Evolutionary conservation across 805 yeast genomes (phyloP).

Genomic region (Grigorovia transvaalensis): DNA sequence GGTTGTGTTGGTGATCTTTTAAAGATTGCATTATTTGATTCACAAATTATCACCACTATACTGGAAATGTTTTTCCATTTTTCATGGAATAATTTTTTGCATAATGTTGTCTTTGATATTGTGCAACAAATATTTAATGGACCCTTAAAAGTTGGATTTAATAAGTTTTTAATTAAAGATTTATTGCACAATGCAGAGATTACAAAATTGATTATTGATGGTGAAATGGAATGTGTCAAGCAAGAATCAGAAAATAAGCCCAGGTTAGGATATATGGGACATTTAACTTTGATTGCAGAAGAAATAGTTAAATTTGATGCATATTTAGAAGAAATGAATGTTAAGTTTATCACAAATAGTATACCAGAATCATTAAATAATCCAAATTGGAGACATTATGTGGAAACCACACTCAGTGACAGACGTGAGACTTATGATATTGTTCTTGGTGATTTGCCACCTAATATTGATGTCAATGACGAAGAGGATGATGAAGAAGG

Average conservation of each 20-base stretch:
- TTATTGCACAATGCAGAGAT: slow-evolving; percentile 50
- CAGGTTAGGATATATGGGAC: slow-evolving; percentile 94
- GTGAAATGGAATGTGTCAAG: slow-evolving; percentile 49
- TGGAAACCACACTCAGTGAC: slow-evolving; percentile 70
- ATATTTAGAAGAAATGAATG: slow-evolving; percentile 31
- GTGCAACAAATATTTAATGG: slow-evolving; percentile 78
- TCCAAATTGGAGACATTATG: slow-evolving; percentile 65
- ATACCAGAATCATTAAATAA: slow-evolving; percentile 21
- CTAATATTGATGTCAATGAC: slow-evolving; percentile 27
- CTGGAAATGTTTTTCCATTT: slow-evolving; percentile 59
- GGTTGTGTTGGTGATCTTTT: slow-evolving; percentile 65
- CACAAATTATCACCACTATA: slow-evolving; percentile 47
- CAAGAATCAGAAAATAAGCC: slow-evolving; percentile 53
- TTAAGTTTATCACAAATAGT: slow-evolving; percentile 18
- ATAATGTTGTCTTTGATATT: slow-evolving; percentile 76
- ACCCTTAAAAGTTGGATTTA: slow-evolving; percentile 59
- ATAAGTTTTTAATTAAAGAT: slow-evolving; percentile 51
- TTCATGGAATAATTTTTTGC: slow-evolving; percentile 80
- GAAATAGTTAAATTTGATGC: slow-evolving; percentile 82
- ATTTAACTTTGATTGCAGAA: slow-evolving; percentile 83
- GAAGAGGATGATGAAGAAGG: slow-evolving; percentile 43
- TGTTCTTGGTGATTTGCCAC: slow-evolving; percentile 61
- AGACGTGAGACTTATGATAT: slow-evolving; percentile 92
- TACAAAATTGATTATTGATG: slow-evolving; percentile 53
- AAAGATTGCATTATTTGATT: slow-evolving; percentile 58